Conservation (phyloP, 257 asterid species). For the Handroanthus guayacan region DNA sequence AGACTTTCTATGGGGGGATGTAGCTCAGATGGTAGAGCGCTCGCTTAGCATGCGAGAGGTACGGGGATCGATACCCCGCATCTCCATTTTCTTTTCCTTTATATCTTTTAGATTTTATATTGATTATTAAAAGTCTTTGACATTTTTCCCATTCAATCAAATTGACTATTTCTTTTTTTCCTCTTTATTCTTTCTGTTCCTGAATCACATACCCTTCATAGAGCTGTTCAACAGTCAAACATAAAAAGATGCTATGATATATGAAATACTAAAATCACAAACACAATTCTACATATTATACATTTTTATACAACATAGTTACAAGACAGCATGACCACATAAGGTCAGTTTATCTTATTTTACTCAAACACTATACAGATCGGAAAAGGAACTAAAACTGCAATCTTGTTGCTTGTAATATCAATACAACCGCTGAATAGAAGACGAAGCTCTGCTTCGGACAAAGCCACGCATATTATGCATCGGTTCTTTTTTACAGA, state of each 20-base stretch:
- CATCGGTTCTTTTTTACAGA: neutral
- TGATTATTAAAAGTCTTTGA: too few species aligned
- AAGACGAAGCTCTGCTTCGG: neutral
- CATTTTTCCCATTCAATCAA: too few species aligned
- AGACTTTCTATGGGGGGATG: constrained; percentile 49
- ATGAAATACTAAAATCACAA: neutral
- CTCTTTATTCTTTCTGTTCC: neutral
- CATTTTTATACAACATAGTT: constrained; percentile 6
- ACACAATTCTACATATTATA: neutral
- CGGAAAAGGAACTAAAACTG: too few species aligned
- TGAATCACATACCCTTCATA: too few species aligned
- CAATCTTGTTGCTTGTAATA: neutral
- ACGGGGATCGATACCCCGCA: constrained; percentile 85
- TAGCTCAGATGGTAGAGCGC: constrained; percentile 86
- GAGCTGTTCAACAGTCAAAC: too few species aligned
- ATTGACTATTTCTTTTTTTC: too few species aligned
- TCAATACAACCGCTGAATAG: neutral
- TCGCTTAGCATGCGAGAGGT: constrained; percentile 89
- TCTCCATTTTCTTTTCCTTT: constrained; percentile 46
- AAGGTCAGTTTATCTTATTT: neutral
- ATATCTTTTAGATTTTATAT: too few species aligned
- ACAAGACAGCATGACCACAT: neutral
- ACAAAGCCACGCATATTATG: neutral
- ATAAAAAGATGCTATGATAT: too few species aligned
- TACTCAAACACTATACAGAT: neutral